These are phyloP conservation scores for Eutrema salsugineum DNA, from an alignment of 441 rosid species.

Conservation along the genomic window DNA sequence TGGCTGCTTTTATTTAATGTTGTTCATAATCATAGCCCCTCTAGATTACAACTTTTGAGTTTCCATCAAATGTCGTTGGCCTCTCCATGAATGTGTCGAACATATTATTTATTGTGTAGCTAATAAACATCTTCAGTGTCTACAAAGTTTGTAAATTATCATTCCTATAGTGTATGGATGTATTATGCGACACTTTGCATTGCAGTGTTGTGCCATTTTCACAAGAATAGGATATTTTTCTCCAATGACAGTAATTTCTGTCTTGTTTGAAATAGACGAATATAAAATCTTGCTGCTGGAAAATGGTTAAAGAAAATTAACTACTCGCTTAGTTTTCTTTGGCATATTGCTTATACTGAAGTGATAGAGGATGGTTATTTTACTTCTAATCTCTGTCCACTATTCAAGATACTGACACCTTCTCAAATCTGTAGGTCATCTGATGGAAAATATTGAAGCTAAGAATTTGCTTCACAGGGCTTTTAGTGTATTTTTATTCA, in stretches of 20 bases:
- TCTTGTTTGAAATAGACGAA: not conserved
- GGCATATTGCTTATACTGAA: not conserved
- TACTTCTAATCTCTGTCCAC: not conserved
- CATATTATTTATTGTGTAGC: not conserved
- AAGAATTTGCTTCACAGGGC: slow-evolving; percentile 87
- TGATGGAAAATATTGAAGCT: slow-evolving; percentile 93
- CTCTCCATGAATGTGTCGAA: not conserved
- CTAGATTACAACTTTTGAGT: not conserved
- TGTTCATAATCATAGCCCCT: not conserved
- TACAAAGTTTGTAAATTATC: not conserved
- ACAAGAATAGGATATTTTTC: not conserved
- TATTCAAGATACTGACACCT: not conserved
- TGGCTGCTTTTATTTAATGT: not conserved
- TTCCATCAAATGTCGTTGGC: not conserved
- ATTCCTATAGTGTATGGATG: not conserved
- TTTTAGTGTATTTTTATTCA: slow-evolving; percentile 92
- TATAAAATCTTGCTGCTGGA: not conserved
- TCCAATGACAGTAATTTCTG: not conserved
- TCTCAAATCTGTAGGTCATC: slow-evolving; percentile 62
- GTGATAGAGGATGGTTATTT: not conserved
- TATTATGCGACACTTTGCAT: not conserved
- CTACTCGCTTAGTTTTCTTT: not conserved
- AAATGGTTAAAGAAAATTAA: not conserved
- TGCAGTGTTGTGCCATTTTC: not conserved
- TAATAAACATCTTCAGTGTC: not conserved